Percentiles rank a stretch among this genome's conserved stretches.
Conservation (phyloP, 2,329 filamentous ascomycete genomes). For the Fusarium compactum region DNA sequence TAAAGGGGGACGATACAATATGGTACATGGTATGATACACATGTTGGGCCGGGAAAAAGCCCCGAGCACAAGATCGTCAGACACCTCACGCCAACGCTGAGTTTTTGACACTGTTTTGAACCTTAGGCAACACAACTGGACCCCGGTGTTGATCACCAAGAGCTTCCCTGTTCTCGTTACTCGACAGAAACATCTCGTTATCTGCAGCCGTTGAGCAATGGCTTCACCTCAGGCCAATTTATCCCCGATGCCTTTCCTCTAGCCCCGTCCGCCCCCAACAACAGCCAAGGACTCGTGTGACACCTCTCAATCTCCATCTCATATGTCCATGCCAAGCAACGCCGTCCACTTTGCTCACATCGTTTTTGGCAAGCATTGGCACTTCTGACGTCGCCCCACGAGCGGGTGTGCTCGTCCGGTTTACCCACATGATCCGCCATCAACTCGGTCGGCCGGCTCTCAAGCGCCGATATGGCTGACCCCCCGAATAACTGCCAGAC, state of each 20-base stretch:
- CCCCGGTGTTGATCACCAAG: background rate
- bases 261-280: constrained; percentile 55
- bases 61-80: constrained; percentile 23
- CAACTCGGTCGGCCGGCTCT: constrained; percentile 52
- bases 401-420: constrained; percentile 57
- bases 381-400: constrained; percentile 53
- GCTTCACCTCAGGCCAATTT: constrained; percentile 49
- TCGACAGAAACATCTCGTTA: constrained; percentile 17
- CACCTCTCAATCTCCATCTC: constrained; percentile 56
- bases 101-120: constrained; percentile 11
- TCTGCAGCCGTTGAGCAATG: constrained; percentile 44
- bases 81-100: constrained; percentile 23
- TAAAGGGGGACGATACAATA: constrained; percentile 35
- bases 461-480: constrained; percentile 55
- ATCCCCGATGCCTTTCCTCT: constrained; percentile 50
- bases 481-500: constrained; percentile 63
- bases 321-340: constrained; percentile 66
- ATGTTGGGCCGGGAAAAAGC: constrained; percentile 19
- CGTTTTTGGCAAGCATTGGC: constrained; percentile 58
- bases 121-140: constrained; percentile 17
- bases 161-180: constrained; percentile 4
- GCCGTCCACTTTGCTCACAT: constrained; percentile 54
- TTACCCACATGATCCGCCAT: constrained; percentile 65
- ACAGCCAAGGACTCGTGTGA: constrained; percentile 62
- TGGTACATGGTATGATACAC: constrained; percentile 30